Evolutionary conservation across 140 eudicot genomes (phyloP).

Genomic region (Anethum foeniculum): DNA sequence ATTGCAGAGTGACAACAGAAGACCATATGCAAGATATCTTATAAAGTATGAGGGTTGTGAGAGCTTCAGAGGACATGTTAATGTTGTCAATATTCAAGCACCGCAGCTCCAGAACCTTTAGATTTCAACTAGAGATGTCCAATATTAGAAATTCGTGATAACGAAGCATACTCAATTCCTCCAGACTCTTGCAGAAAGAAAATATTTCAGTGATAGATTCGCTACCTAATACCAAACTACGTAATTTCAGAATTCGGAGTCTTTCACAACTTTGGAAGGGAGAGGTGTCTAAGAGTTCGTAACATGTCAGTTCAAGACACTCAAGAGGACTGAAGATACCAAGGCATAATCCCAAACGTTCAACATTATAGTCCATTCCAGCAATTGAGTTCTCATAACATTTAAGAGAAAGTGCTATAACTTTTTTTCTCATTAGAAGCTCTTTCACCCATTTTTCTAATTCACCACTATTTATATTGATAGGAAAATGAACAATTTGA

Average conservation of each 20-base stretch:
- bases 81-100: background rate
- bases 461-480: background rate
- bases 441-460: background rate
- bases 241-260: conserved; percentile 6
- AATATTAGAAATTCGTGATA: background rate
- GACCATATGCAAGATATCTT: too few species aligned
- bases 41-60: conserved; percentile 4
- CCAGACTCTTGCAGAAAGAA: background rate
- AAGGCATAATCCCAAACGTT: background rate
- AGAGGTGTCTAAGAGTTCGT: background rate
- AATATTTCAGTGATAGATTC: background rate
- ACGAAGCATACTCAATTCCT: background rate
- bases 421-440: background rate
- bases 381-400: background rate
- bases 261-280: conserved; percentile 1
- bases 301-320: background rate
- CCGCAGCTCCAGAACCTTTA: conserved; percentile 4
- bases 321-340: background rate
- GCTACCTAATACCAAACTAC: background rate
- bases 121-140: background rate
- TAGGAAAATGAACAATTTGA: background rate
- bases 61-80: conserved; percentile 8
- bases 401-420: background rate
- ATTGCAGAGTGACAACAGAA: too few species aligned
- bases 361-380: background rate